Conservation (phyloP, 208 protist species). For the Trypanosoma congolense region DNA sequence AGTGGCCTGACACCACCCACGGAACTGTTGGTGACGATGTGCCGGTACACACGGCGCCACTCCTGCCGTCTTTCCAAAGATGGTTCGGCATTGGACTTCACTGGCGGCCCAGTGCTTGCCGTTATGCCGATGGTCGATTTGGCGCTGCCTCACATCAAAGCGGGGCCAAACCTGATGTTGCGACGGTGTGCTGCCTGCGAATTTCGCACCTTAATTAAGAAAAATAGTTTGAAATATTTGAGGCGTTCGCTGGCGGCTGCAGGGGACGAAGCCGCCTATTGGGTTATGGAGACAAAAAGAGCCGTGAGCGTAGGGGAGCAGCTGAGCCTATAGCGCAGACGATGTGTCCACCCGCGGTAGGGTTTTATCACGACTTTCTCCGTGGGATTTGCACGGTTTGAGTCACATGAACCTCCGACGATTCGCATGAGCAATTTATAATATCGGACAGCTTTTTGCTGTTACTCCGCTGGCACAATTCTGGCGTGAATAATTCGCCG, state of each 20-base stretch:
- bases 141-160: neutral
- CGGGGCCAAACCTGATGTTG: conserved; percentile 7
- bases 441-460: too few relatives aligned
- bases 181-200: conserved; percentile 2
- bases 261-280: conserved; percentile 6
- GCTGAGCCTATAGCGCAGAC: too few relatives aligned
- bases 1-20: conserved; percentile 11
- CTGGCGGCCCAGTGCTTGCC: neutral
- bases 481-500: too few relatives aligned
- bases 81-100: conserved; percentile 1
- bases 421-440: too few relatives aligned
- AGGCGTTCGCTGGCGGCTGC: neutral
- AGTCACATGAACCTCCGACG: too few relatives aligned
- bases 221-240: conserved; percentile 2
- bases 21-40: conserved; percentile 7
- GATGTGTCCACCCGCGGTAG: too few relatives aligned
- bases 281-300: conserved; percentile 10
- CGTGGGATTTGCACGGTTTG: too few relatives aligned
- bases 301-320: conserved; percentile 3
- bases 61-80: conserved; percentile 13
- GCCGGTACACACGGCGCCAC: conserved; percentile 12
- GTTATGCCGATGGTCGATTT: conserved; percentile 19
- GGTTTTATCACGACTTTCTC: too few relatives aligned
- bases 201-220: conserved; percentile 1
- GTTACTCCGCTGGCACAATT: too few relatives aligned